phyloP scores from a whole-genome alignment of 495 filamentous ascomycete species.

The Melanomma pulvis-pyrius region DNA sequence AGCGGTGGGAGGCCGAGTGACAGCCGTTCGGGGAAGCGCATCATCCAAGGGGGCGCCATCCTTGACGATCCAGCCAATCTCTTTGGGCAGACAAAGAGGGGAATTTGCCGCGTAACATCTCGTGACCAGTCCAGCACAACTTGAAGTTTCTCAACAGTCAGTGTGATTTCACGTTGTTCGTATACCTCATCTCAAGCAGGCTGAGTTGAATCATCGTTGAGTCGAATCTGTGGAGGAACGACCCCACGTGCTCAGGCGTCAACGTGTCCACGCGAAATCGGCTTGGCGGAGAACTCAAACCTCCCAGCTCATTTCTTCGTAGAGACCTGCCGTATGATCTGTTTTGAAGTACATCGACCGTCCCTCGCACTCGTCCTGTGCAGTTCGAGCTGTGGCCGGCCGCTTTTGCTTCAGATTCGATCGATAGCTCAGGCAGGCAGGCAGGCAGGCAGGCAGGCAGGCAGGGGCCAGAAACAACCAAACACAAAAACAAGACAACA shows the following conservation, averaged over 20 bases:
- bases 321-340: background rate
- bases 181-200: background rate
- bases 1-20: slow-evolving; percentile 21
- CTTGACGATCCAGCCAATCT: background rate
- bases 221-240: background rate
- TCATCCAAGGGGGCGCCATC: slow-evolving; percentile 20
- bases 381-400: no score
- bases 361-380: no score
- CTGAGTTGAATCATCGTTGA: background rate
- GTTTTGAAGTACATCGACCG: no score
- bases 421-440: no score
- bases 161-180: background rate
- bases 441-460: no score
- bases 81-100: background rate
- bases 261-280: background rate
- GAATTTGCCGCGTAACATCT: background rate
- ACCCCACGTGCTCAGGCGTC: background rate
- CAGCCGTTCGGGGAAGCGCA: slow-evolving; percentile 24
- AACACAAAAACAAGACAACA: no score
- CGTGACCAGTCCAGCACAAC: no score
- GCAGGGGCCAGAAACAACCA: no score
- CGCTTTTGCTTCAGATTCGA: no score
- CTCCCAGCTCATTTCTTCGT: background rate
- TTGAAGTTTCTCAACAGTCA: background rate
- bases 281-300: background rate